Base-by-base conservation (phyloP, 1,139 yeast species). In the Debaryomyces sp. region DNA sequence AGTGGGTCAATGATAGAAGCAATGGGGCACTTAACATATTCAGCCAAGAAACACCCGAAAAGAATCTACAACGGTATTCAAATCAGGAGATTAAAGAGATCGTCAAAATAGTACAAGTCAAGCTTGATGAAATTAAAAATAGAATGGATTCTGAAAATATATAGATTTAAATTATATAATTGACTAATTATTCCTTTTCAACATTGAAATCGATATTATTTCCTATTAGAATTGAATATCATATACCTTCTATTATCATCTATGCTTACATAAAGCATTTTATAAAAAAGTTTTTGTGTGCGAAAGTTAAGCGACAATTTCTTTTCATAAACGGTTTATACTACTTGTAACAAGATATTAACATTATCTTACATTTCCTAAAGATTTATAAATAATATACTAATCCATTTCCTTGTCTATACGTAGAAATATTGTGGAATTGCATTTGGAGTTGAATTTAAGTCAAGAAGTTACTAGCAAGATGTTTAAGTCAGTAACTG, bases 1-100 rank as follows among this genome's bases (percentile, higher is more conserved):
- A 82, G 45, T 91, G 97, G 97, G 77, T 90, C 40, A 81, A 83
- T 48, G 80, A 79, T 41, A 76, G 88, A 45, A 77, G 77, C 44
- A 67, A 62, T 5, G 59, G 64, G 30, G 54, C 58, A 33, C 46
- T 65, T n/a, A 51, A 58, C 10, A 48, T 61, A 18, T 41, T 41
- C 17, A 33, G 32, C 17, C 36, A 43, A 8, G 46, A 43, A 6
- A 29, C 35, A 12, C 38, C 43, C 9, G 37, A 39, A n/a, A 43
- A 35, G 18, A 41, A 35, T 43, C 48, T 29, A 46, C 49, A 51
- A 50, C 54, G 49, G 49, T 73, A 72, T 54, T 63, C 72, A 33
- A 60, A 66, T 27, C 86, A 83, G 55, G 83, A 83, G 50, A 56
- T 85, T 45, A 64, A 70, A 43, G 89, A 84, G 55, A 75, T 84